phyloP scores from a whole-genome alignment of 768 basidiomycete species.

The Brasilioporus rufonigricans region DNA sequence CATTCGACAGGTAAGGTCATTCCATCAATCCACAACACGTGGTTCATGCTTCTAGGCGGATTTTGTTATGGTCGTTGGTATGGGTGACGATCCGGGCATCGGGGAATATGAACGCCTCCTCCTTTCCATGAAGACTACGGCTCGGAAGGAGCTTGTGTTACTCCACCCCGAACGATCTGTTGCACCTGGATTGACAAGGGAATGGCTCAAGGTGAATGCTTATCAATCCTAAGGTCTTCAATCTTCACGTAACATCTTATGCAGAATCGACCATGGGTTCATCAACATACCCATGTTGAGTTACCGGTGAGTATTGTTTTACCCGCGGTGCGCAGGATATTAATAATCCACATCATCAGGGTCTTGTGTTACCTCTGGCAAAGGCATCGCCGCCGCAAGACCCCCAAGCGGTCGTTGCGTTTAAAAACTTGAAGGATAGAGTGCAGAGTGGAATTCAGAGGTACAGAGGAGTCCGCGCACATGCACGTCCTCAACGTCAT shows the following conservation, averaged over 20 bases:
- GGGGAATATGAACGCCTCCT: conserved; percentile 95
- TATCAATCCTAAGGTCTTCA: not conserved
- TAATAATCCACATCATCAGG: conserved; percentile 42
- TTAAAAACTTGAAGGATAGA: conserved; percentile 90
- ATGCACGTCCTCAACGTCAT: conserved; percentile 70
- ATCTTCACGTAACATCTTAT: not conserved
- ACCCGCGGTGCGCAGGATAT: not conserved
- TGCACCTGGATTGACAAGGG: conserved; percentile 85
- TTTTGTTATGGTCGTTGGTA: conserved; percentile 89
- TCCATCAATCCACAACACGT: not conserved
- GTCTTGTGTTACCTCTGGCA: conserved; percentile 61
- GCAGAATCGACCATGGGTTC: conserved; percentile 93
- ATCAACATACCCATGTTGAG: conserved; percentile 95
- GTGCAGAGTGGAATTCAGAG: conserved; percentile 88
- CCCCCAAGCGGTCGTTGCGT: conserved; percentile 81
- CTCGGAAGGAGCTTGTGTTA: conserved; percentile 94
- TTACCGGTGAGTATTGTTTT: conserved; percentile 55
- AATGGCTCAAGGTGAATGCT: conserved; percentile 83
- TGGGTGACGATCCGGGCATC: conserved; percentile 86
- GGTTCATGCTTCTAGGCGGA: conserved; percentile 59
- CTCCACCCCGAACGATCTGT: conserved; percentile 91
- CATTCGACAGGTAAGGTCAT: conserved; percentile 73
- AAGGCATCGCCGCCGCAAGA: conserved; percentile 69
- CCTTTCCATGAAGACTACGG: conserved; percentile 95
- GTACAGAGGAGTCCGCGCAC: conserved; percentile 66